Base-by-base conservation (phyloP, 257 asterid species). In the Paulownia fortunei region DNA sequence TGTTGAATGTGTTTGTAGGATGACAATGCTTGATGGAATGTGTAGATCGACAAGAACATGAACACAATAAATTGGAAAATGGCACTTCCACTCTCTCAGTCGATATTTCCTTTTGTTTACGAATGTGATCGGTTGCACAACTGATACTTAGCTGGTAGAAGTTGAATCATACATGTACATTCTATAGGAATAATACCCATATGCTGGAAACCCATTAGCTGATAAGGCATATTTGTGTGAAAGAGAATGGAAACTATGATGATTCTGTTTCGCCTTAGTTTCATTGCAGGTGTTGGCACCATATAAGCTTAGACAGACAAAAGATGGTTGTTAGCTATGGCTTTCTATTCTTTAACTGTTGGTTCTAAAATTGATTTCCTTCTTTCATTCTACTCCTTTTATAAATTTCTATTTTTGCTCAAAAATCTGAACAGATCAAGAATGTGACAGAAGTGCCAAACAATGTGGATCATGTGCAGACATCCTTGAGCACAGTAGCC, bases 401-500 rank as follows among this genome's bases (percentile, higher is more conserved):
- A n/a, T n/a, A n/a, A n/a, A n/a, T n/a, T n/a, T n/a, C n/a, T 3
- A 52, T 5, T 3, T 52, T 52, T 52, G 60, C 60, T 7, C 60
- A n/a, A n/a, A n/a, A n/a, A 16, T 52, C 7, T 52, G 18, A 52
- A n/a, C 3, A 52, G 21, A 52, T n/a, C 11, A 52, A 52, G 21
- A 59, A 56, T 56, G 74, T 41, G 68, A 30, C 42, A 27, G 47
- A 59, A 58, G 32, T 19, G 13, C 23, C 1, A 47, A 23, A 63
- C 7, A 15, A 42, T 46, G 70, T 68, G 15, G 5, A 76, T 18
- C 12, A 76, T 51, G 68, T 52, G 74, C 51, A 56, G 8, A 34
- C 56, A 37, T 1, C 12, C 18, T 24, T 54, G 47, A 32, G 49
- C 18, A 49, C n/a, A n/a, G n/a, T n/a, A n/a, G n/a, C n/a, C n/a